Conservation (phyloP, 352 stramenopile genomes). For the Globisporangium carolinianum region DNA sequence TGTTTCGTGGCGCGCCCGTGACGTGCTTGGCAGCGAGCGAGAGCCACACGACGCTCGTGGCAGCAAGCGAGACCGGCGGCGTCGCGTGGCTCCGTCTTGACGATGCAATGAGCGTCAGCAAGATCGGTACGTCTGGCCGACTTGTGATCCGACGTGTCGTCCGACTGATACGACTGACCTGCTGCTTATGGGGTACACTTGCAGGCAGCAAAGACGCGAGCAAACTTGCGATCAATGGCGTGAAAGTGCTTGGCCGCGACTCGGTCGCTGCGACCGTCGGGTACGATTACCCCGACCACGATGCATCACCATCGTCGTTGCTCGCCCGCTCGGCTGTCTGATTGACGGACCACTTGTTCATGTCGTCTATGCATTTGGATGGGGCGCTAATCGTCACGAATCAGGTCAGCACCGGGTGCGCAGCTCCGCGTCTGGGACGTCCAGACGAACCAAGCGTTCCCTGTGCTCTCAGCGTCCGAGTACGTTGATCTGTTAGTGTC, state of each 20-base stretch:
- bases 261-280: conserved; percentile 65
- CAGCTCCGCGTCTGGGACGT: conserved; percentile 79
- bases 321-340: too few species aligned
- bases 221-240: conserved; percentile 42
- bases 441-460: conserved; percentile 42
- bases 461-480: conserved; percentile 43
- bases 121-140: conserved; percentile 29
- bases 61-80: conserved; percentile 39
- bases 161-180: background rate
- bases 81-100: conserved; percentile 69
- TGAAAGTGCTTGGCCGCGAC: conserved; percentile 70
- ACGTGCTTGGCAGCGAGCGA: conserved; percentile 58
- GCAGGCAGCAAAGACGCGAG: conserved; percentile 47
- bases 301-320: too few species aligned
- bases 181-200: conserved; percentile 3
- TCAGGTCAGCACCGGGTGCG: conserved; percentile 39
- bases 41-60: conserved; percentile 38
- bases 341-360: too few species aligned
- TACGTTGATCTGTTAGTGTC: conserved; percentile 20
- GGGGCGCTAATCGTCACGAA: too few species aligned
- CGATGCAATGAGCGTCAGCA: conserved; percentile 34
- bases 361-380: too few species aligned
- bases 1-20: conserved; percentile 32
- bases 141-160: background rate
- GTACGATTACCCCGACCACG: conserved; percentile 12